phyloP scores from a whole-genome alignment of 257 asterid genomes.

The Nicotiana paniculata region DNA sequence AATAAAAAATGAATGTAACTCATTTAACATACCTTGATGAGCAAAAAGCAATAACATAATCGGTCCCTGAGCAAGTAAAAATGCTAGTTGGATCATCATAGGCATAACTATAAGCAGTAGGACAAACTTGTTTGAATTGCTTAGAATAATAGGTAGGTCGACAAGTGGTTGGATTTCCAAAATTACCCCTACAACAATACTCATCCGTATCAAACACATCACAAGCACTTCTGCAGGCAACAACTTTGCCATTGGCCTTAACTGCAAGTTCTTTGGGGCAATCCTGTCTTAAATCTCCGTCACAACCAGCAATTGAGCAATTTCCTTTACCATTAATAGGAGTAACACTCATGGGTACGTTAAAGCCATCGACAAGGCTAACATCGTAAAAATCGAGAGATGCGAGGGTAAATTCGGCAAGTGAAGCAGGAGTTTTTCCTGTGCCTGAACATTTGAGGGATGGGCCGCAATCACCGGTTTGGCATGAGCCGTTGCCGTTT shows the following conservation, averaged over 20 bases:
- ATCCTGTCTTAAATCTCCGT: conserved; percentile 41
- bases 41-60: conserved; percentile 75
- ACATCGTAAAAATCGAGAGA: conserved; percentile 68
- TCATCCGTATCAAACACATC: conserved; percentile 81
- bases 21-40: conserved; percentile 36
- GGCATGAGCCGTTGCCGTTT: conserved; percentile 67
- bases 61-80: conserved; percentile 59
- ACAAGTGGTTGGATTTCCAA: conserved; percentile 71
- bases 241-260: conserved; percentile 36
- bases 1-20: neutral
- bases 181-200: conserved; percentile 72
- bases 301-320: conserved; percentile 79
- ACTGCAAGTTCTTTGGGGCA: conserved; percentile 72
- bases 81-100: conserved; percentile 88
- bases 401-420: conserved; percentile 84
- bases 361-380: conserved; percentile 90
- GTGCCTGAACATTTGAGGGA: conserved; percentile 53
- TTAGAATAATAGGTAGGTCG: conserved; percentile 74
- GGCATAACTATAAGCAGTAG: conserved; percentile 82
- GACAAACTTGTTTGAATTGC: conserved; percentile 68
- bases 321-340: conserved; percentile 71
- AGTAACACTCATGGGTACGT: conserved; percentile 60
- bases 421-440: conserved; percentile 68
- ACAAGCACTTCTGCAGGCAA: conserved; percentile 86
- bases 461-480: conserved; percentile 72